Evolutionary conservation across 169 alveolate species (phyloP).

Genomic region (Theileria annulata): DNA sequence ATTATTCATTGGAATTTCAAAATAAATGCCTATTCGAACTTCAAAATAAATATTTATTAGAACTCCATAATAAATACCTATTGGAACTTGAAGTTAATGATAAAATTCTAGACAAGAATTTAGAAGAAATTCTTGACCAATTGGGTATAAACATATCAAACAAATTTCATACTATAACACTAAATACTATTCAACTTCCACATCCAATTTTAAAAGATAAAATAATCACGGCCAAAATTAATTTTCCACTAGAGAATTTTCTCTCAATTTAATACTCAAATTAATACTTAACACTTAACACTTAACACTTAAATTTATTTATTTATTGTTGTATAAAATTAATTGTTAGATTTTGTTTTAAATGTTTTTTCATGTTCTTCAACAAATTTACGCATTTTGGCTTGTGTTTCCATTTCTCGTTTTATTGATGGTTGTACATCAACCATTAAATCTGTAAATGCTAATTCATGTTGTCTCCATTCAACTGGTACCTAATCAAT

Average conservation of each 20-base stretch:
- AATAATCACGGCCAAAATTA: conserved; percentile 6
- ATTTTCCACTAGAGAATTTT: background rate
- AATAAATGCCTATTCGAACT: too few relatives aligned
- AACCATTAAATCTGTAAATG: conserved; percentile 65
- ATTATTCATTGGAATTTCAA: too few relatives aligned
- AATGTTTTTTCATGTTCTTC: conserved; percentile 22
- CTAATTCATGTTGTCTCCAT: conserved; percentile 68
- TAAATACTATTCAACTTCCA: conserved; percentile 40
- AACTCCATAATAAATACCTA: background rate
- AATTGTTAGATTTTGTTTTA: conserved; percentile 5
- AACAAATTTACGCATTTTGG: conserved; percentile 63
- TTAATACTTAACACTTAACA: background rate
- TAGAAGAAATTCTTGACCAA: conserved; percentile 27
- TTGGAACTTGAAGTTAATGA: conserved; percentile 34
- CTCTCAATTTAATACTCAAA: too few relatives aligned
- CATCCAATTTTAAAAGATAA: conserved; percentile 56
- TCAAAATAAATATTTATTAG: too few relatives aligned
- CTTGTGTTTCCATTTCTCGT: conserved; percentile 68
- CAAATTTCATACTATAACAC: background rate
- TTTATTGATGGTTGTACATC: conserved; percentile 64
- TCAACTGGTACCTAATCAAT: conserved; percentile 55
- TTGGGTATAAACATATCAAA: conserved; percentile 25
- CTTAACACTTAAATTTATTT: background rate
- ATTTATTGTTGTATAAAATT: background rate
- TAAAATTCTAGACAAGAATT: conserved; percentile 28